phyloP scores from a whole-genome alignment of 805 yeast species.

The Barnettozyma pratensis region DNA sequence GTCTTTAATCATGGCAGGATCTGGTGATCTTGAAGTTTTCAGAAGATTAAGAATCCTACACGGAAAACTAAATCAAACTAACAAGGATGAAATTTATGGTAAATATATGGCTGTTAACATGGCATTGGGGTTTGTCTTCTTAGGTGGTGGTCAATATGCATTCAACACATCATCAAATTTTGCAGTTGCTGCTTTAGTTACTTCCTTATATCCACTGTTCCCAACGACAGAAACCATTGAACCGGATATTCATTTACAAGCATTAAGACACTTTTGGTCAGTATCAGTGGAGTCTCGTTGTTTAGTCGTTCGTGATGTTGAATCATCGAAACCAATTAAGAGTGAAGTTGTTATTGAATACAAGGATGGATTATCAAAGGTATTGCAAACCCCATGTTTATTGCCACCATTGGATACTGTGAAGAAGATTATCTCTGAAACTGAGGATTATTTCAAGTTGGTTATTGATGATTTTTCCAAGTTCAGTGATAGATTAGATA shows the following conservation, averaged over 20 bases:
- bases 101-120: constrained; percentile 72
- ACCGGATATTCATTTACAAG: constrained; percentile 71
- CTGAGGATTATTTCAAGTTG: constrained; percentile 48
- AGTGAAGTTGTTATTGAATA: constrained; percentile 32
- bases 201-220: constrained; percentile 74
- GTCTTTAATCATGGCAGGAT: constrained; percentile 81
- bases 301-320: constrained; percentile 68
- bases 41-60: constrained; percentile 68
- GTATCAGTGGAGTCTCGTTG: constrained; percentile 78
- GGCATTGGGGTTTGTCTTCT: constrained; percentile 80
- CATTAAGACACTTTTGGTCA: constrained; percentile 87
- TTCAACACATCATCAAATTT: constrained; percentile 53
- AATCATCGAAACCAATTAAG: constrained; percentile 50
- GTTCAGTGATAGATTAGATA: constrained; percentile 22
- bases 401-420: constrained; percentile 57
- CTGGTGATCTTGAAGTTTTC: constrained; percentile 79
- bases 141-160: constrained; percentile 92
- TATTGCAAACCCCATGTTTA: constrained; percentile 56
- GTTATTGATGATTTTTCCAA: constrained; percentile 33
- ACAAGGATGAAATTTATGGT: constrained; percentile 45
- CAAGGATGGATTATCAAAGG: constrained; percentile 32
- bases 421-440: constrained; percentile 38
- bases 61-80: constrained; percentile 30
- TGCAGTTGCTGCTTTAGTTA: constrained; percentile 63
- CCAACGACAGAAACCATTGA: constrained; percentile 38